phyloP scores from a whole-genome alignment of 1,284 basidiomycete genomes.

The Cutaneotrichosporon sp. region DNA sequence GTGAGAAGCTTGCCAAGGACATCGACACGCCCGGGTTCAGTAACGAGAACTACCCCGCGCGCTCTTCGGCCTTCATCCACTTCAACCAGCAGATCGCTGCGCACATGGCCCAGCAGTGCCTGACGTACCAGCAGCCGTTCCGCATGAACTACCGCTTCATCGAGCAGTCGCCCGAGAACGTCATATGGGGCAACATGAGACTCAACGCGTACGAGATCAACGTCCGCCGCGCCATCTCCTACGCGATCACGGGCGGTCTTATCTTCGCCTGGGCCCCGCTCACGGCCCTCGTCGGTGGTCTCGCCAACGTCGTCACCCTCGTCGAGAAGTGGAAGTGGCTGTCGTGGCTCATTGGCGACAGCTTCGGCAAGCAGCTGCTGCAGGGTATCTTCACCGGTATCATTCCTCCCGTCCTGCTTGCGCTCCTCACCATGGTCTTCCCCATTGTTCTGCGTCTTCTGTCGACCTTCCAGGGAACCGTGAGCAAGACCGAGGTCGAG shows the following conservation, averaged over 20 bases:
- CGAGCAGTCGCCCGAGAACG: slow-evolving; percentile 69
- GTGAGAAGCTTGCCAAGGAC: slow-evolving; percentile 57
- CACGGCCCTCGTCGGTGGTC: slow-evolving; percentile 30
- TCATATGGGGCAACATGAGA: slow-evolving; percentile 65
- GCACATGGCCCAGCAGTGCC: slow-evolving; percentile 18
- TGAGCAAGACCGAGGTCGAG: slow-evolving; percentile 69
- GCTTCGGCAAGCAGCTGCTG: slow-evolving; percentile 44
- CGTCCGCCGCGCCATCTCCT: slow-evolving; percentile 58
- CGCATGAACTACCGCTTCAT: slow-evolving; percentile 66
- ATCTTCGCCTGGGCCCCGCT: slow-evolving; percentile 70
- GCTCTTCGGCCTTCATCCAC: slow-evolving; percentile 86
- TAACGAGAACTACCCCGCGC: slow-evolving; percentile 58
- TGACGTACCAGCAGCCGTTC: slow-evolving; percentile 61
- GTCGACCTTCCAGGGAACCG: slow-evolving; percentile 71
- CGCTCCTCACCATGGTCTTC: slow-evolving; percentile 69
- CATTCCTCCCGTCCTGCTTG: slow-evolving; percentile 68
- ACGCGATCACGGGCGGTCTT: slow-evolving; percentile 61
- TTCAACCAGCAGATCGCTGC: slow-evolving; percentile 80
- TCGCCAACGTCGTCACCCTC: slow-evolving; percentile 42
- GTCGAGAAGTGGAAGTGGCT: slow-evolving; percentile 61
- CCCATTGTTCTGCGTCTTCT: slow-evolving; percentile 66
- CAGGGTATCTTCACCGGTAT: slow-evolving; percentile 66
- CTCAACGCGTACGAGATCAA: slow-evolving; percentile 78
- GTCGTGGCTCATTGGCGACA: slow-evolving; percentile 60
- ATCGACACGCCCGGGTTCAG: slow-evolving; percentile 30